Percentiles rank a stretch among this genome's conserved stretches.
These are phyloP conservation scores for Thozetella sp. DNA, from an alignment of 495 filamentous ascomycete species.

Conservation along the genomic window DNA sequence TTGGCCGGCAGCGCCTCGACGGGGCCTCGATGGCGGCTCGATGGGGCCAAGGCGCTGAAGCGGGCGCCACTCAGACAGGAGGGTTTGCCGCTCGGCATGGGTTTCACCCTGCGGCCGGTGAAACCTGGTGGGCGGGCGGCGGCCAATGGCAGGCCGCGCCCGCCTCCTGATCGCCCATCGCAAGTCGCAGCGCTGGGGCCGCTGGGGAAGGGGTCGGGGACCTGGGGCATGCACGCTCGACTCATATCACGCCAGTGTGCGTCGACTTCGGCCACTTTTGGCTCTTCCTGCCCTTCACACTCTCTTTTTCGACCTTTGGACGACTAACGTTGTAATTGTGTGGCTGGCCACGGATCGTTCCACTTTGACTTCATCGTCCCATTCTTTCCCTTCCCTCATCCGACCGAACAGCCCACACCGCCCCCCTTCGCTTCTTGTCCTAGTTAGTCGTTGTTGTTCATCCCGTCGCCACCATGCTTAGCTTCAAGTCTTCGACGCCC, in stretches of 20 bases:
- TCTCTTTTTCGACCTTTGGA: background rate
- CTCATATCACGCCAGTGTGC: background rate
- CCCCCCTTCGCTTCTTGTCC: background rate
- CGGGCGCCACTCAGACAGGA: no score
- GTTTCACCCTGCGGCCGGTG: background rate
- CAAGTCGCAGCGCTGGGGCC: no score
- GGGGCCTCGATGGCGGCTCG: no score
- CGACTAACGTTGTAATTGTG: background rate
- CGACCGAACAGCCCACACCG: background rate
- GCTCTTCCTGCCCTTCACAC: background rate
- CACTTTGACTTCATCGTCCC: background rate
- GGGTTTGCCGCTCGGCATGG: background rate
- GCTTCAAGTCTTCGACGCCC: conserved; percentile 1
- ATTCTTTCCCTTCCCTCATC: background rate
- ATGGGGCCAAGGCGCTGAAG: no score
- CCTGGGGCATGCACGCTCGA: background rate
- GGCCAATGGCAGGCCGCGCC: background rate
- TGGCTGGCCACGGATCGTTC: background rate
- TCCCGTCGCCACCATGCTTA: conserved; percentile 4
- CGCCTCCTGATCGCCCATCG: background rate
- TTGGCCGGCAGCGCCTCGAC: no score
- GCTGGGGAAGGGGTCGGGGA: background rate
- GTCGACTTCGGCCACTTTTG: background rate
- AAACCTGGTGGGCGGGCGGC: background rate
- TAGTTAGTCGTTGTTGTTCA: no score